Percentiles rank a stretch among this genome's conserved stretches.
Conservation (phyloP, 495 filamentous ascomycete genomes). For the Talaromyces trachyspermus region DNA sequence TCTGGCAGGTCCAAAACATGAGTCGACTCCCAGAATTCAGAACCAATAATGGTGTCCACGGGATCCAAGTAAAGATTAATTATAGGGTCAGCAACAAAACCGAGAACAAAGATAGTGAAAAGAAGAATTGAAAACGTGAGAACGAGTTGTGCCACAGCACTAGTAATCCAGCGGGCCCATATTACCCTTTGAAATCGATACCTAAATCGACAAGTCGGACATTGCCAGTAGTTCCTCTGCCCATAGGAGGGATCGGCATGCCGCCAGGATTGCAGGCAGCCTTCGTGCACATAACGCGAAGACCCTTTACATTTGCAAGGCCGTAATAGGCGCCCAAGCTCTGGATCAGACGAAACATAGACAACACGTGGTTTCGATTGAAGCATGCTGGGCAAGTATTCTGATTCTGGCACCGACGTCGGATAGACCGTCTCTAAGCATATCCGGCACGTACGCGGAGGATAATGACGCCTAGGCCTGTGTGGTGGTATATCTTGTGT, state of each 20-base stretch:
- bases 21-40: conserved; percentile 32
- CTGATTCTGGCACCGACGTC: conserved; percentile 59
- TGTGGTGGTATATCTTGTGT: conserved; percentile 12
- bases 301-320: conserved; percentile 92
- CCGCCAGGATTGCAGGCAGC: conserved; percentile 85
- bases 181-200: conserved; percentile 75
- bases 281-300: conserved; percentile 89
- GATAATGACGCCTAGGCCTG: conserved; percentile 44
- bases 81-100: conserved; percentile 89
- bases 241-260: conserved; percentile 60
- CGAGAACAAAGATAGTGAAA: conserved; percentile 65
- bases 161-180: conserved; percentile 69
- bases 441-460: conserved; percentile 77
- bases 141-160: conserved; percentile 50
- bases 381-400: conserved; percentile 55
- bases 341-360: conserved; percentile 68
- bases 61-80: conserved; percentile 83
- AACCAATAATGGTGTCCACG: conserved; percentile 38
- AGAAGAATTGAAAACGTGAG: conserved; percentile 66
- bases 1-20: conserved; percentile 25
- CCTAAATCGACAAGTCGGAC: conserved; percentile 78
- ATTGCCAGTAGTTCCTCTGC: conserved; percentile 70
- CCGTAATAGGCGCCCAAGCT: conserved; percentile 72
- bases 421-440: conserved; percentile 81
- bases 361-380: conserved; percentile 54